These are phyloP conservation scores for Wickerhamomyces subpelliculosus DNA, from an alignment of 805 yeast genomes.

Conservation along the genomic window DNA sequence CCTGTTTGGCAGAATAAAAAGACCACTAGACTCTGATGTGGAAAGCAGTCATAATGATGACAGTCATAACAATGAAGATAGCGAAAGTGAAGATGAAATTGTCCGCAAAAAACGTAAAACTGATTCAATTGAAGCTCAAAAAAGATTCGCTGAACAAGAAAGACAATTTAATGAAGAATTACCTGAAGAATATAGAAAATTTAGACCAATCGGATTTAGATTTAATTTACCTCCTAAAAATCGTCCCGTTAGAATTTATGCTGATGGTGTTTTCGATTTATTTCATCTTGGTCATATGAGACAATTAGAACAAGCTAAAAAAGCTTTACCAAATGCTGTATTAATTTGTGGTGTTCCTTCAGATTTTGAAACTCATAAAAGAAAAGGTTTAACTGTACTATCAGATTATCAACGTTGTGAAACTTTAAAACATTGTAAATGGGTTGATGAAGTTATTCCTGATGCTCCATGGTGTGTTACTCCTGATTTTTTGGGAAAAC, in stretches of 20 bases:
- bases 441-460: constrained; percentile 97
- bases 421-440: constrained; percentile 84
- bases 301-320: constrained; percentile 94
- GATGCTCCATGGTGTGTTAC: constrained; percentile 95
- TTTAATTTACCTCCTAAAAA: constrained; percentile 80
- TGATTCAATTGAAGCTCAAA: constrained; percentile 17
- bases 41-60: constrained; percentile 3
- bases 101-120: constrained; percentile 18
- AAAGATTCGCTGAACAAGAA: constrained; percentile 39
- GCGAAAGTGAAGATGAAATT: constrained; percentile 4
- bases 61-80: constrained; percentile 1
- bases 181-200: constrained; percentile 67
- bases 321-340: constrained; percentile 76
- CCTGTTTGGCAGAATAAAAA: constrained; percentile 11
- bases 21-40: constrained; percentile 12
- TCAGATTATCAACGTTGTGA: constrained; percentile 85
- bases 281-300: constrained; percentile 98
- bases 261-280: constrained; percentile 96
- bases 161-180: constrained; percentile 52
- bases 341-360: constrained; percentile 90
- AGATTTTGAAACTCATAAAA: constrained; percentile 82
- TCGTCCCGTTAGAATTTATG: constrained; percentile 88
- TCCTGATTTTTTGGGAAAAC: constrained; percentile 68
- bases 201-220: constrained; percentile 70
- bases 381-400: constrained; percentile 90